These are phyloP conservation scores for Xylaria sp. DNA, from an alignment of 2,329 filamentous ascomycete genomes.

Conservation along the genomic window DNA sequence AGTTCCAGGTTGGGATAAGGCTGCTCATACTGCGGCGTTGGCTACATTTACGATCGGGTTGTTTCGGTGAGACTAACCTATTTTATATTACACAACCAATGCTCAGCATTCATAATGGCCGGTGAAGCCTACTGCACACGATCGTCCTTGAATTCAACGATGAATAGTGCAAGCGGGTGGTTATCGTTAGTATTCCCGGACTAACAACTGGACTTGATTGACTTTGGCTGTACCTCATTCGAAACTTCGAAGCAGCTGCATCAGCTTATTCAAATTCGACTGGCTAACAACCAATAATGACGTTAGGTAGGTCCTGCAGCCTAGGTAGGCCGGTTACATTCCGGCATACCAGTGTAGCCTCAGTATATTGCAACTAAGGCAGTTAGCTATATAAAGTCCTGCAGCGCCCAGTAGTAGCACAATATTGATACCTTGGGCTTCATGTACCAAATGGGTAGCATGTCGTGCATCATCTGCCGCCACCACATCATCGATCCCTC, in stretches of 20 bases:
- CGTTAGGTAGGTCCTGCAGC: slow-evolving; percentile 18
- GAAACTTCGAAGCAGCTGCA: slow-evolving; percentile 12
- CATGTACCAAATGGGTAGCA: background rate
- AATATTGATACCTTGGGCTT: background rate
- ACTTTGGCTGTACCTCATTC: background rate
- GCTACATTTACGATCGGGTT: background rate
- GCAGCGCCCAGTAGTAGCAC: background rate
- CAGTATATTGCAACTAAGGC: background rate
- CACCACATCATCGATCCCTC: slow-evolving; percentile 7
- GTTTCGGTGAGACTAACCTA: background rate
- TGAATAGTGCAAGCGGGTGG: background rate
- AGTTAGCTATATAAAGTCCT: background rate
- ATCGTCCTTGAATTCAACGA: background rate
- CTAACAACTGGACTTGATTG: slow-evolving; percentile 6
- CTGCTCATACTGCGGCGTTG: slow-evolving; percentile 21
- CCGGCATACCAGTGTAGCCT: background rate
- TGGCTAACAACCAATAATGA: slow-evolving; percentile 24
- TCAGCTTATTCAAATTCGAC: slow-evolving; percentile 32
- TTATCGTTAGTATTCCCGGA: background rate
- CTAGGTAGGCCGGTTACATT: background rate
- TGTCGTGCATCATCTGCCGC: slow-evolving; percentile 23
- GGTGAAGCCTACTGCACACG: background rate
- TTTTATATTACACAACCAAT: background rate
- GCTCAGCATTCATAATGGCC: background rate
- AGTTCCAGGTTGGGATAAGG: slow-evolving; percentile 18